Evolutionary conservation across 2,329 filamentous ascomycete genomes (phyloP), one percentile per base, ranked within the genome.

Genomic region (Venturia carpophila): DNA sequence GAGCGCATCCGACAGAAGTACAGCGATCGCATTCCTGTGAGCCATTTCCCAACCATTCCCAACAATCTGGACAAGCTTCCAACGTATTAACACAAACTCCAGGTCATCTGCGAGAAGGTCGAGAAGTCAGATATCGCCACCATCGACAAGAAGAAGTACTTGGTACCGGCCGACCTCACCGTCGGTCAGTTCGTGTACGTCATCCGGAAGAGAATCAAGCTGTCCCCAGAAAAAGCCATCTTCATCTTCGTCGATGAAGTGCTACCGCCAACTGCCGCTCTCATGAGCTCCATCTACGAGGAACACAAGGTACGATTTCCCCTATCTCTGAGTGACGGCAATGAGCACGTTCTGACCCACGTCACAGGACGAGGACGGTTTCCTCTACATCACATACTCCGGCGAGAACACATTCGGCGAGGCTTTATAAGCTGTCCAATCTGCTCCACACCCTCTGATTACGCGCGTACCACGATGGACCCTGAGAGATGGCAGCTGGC

Each of bases 121-220:
- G 94, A 99, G 82, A 97, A 97, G 83, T 95, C 90, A 68, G 94
- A 99, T 77, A 99, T 99, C 73, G 94, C 94, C 67, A 97, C 94
- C 71, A 99, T 99, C 84, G 94, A 99, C 82, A 99, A 99, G 88
- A 99, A 99, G 87, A 99, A 99, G 83, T 99, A 99, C 76, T 86
- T 99, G 61, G 94, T 99, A 37, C 94, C 94, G 17, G 92, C 94
- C 71, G 94, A 99, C 76, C 86, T 99, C 75, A 99, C 94, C 68
- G 94, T 99, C 69, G 94, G 94, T 73, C 94, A 99, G 87, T 97
- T 99, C 77, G 94, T 99, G 81, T 99, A 99, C 80, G 94, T 99
- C 70, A 99, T 99, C 80, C 92, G 94, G 78, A 99, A 99, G 86
- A 90, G 94, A 75, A 99, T 99, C 82, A 99, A 99, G 91, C 86